Evolutionary conservation across 805 yeast genomes (phyloP), one percentile per base, ranked within the genome.

Genomic region (Maudiozyma turicensis): DNA sequence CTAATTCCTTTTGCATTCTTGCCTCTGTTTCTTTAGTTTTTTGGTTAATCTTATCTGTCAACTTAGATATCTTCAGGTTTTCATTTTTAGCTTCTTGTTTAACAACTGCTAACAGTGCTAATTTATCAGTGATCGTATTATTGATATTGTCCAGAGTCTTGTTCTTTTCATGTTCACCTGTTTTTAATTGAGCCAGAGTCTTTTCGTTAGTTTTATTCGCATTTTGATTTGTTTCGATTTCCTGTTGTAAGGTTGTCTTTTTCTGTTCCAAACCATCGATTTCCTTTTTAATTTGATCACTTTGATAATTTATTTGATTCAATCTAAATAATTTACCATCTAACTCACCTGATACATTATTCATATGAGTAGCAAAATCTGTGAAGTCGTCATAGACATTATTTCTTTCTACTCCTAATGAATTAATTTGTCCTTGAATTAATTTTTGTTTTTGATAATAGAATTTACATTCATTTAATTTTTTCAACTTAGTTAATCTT

Each of bases 11-110:
- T 26, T 56, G 56, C 51, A 62, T 50, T 41, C 57, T 53, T 33
- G 52, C 56, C 44, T 63, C 67, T 44, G 57, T 61, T 39, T 54
- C 61, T 32, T 50, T 50, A 40, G 58, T 57, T 41, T 59, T 61
- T 20, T 57, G 51, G 34, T 63, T 64, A 41, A 64, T 50, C 38
- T 60, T 58, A 43, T 63, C 61, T 1, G 65, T 57, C 8, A 64
- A 50, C 10, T 53, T 58, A 3, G 59, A 45, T 8, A 63, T 47
- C 45, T 58, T 57, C 34, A 58, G 47, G 28, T 56, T 56, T 49
- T 63, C 67, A 43, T 62, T 58, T 10, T 62, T 52, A 26, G 55
- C 57, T 44, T 62, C 66, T 42, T 63, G 66, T 47, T 61, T 63
- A 28, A 64, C 50, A 2, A 57, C 15, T 1, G 66, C 49, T 46